phyloP scores from a whole-genome alignment of 768 basidiomycete genomes.

The Boletales sp. region DNA sequence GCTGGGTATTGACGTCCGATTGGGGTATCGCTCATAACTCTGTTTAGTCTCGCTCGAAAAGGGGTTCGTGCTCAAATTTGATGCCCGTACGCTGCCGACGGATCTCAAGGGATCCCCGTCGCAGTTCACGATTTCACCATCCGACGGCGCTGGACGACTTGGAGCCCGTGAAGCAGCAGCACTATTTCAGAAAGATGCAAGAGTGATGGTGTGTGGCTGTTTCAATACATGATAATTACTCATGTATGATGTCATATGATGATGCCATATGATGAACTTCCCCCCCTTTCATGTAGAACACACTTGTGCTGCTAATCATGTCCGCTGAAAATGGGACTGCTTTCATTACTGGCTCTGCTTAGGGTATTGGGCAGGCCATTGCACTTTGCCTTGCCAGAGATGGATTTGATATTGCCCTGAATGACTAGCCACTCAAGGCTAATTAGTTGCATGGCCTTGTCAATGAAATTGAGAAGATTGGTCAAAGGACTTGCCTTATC shows the following conservation, averaged over 20 bases:
- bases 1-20: constrained; percentile 86
- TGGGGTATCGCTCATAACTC: constrained; percentile 50
- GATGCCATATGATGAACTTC: too few species aligned
- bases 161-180: constrained; percentile 90
- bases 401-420: constrained; percentile 22
- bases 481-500: constrained; percentile 14
- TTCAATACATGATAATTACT: too few species aligned
- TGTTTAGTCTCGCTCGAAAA: constrained; percentile 91
- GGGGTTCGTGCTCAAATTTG: constrained; percentile 89
- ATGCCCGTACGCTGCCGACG: constrained; percentile 78
- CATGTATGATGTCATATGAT: too few species aligned
- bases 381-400: constrained; percentile 11
- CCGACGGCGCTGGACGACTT: constrained; percentile 93
- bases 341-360: constrained; percentile 26
- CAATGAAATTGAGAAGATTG: constrained; percentile 17
- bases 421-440: constrained; percentile 17
- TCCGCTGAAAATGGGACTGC: constrained; percentile 23
- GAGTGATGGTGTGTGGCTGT: too few species aligned
- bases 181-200: too few species aligned
- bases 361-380: constrained; percentile 21
- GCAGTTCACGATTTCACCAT: constrained; percentile 87
- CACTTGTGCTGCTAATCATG: constrained; percentile 26
- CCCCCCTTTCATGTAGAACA: constrained; percentile 98
- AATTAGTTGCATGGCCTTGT: constrained; percentile 4
- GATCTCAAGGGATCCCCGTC: constrained; percentile 66